Conservation (phyloP, 2,329 filamentous ascomycete species). For the Fusarium sp. region DNA sequence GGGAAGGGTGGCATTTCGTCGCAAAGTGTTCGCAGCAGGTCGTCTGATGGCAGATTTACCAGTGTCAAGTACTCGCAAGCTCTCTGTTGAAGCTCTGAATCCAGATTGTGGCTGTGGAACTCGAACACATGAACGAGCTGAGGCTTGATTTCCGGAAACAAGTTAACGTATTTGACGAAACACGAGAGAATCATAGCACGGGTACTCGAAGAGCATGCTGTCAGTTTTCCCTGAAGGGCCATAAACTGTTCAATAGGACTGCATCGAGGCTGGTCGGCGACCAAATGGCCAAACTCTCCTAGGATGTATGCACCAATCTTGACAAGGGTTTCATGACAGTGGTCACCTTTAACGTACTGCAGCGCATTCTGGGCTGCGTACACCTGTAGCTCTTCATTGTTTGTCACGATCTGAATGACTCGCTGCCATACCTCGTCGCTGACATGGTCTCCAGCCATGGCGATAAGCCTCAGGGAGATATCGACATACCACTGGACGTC, state of each 20-base stretch:
- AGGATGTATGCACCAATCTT: conserved; percentile 98
- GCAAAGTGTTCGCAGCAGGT: conserved; percentile 91
- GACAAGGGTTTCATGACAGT: conserved; percentile 95
- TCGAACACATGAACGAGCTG: conserved; percentile 92
- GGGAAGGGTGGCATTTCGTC: conserved; percentile 99
- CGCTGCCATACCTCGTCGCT: conserved; percentile 99
- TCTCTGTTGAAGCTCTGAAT: conserved; percentile 94
- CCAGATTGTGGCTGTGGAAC: conserved; percentile 92
- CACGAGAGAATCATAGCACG: conserved; percentile 94
- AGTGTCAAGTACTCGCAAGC: conserved; percentile 94
- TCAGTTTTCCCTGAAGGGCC: conserved; percentile 90
- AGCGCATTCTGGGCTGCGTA: conserved; percentile 95
- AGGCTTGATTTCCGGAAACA: conserved; percentile 98
- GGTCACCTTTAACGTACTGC: conserved; percentile 90
- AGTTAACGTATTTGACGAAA: conserved; percentile 97
- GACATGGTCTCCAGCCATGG: conserved; percentile 97
- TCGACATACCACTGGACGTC: conserved; percentile 99
- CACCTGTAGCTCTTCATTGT: conserved; percentile 97
- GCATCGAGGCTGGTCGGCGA: conserved; percentile 91
- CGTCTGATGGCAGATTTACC: conserved; percentile 87
- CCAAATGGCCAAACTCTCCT: conserved; percentile 95
- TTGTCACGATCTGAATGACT: conserved; percentile 98
- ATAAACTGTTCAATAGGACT: conserved; percentile 98
- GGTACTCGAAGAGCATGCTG: conserved; percentile 88
- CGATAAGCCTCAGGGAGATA: conserved; percentile 92